Evolutionary conservation across 805 yeast genomes (phyloP), one percentile per base, ranked within the genome.

Genomic region (Cyberlindnera maritima): DNA sequence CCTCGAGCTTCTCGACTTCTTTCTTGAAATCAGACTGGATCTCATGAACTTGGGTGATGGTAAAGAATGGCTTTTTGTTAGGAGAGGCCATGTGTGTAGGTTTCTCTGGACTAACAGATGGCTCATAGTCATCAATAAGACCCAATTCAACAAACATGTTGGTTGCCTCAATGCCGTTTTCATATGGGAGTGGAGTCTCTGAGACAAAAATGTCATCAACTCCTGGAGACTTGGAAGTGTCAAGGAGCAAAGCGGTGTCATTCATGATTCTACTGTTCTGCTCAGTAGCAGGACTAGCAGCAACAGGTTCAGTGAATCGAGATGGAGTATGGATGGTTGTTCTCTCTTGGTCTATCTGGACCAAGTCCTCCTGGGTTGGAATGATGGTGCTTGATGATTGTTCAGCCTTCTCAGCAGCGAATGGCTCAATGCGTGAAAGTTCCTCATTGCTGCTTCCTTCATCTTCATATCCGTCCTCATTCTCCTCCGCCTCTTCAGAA

Each of bases 241-340:
- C 61, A 4, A 58, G 39, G 10, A 47, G 20, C 14, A 56, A 39
- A 2, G 42, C 36, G 2, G 59, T 49, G 14, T 55, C 57, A 36
- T 59, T 54, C 20, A 47, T 43, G 18, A 56, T 46, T 47, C 56
- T 50, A 19, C 58, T 54, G 21, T 46, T 43, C 40, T 66, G 69
- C 35, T 63, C 69, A 19, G 63, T 59, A 7, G 52, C 49, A 19
- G 68, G 68, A 35, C 63, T 58, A 7, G 53, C 46, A 3, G 69
- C 64, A 21, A 57, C 57, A 4, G 69, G 59, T 43, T 66, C 65
- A 8, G 68, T 63, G 5, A 58, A 43, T 13, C 68, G 56, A 7
- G 60, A 47, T 9, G 69, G 70, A 0, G 67, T 63, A 5, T 23
- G 18, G 15, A 36, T 33, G 20, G 38, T 14, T 25, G 14, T 28